Evolutionary conservation across 2,329 filamentous ascomycete species (phyloP).

Genomic region (Penicillium hesseltinei): DNA sequence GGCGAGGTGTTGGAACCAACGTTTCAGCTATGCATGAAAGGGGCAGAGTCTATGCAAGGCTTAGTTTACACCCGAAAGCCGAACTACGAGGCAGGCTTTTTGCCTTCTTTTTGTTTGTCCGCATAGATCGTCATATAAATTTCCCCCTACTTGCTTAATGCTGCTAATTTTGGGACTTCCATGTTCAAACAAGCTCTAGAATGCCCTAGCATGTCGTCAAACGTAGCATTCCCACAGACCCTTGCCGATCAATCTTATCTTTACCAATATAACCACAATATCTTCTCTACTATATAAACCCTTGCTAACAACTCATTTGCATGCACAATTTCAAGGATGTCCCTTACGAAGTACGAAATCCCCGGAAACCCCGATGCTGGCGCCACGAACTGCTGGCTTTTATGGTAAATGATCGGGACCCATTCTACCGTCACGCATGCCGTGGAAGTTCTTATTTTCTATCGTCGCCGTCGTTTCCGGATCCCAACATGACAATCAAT

Average conservation of each 20-base stretch:
- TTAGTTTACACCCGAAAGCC: background rate
- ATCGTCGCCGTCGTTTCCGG: constrained; percentile 47
- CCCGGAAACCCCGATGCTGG: constrained; percentile 64
- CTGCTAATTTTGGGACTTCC: background rate
- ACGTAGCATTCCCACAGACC: no score
- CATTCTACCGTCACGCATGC: constrained; percentile 46
- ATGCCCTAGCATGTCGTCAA: no score
- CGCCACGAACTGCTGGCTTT: constrained; percentile 51
- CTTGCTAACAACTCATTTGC: background rate
- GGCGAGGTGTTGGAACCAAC: background rate
- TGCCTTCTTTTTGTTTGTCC: no score
- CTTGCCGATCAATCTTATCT: no score
- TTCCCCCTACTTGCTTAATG: background rate
- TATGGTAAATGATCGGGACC: constrained; percentile 50
- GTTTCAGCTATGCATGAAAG: background rate
- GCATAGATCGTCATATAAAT: background rate
- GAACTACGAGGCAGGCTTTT: background rate
- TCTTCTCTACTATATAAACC: no score
- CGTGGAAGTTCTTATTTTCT: constrained; percentile 38
- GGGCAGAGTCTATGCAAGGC: background rate
- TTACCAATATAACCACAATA: no score
- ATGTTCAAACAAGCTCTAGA: background rate
- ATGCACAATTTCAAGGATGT: constrained; percentile 52
- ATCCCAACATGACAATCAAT: constrained; percentile 36
- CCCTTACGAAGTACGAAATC: constrained; percentile 48